These are phyloP conservation scores for Monoraphidium neglectum DNA, from an alignment of 139 green algal genomes.

Conservation along the genomic window DNA sequence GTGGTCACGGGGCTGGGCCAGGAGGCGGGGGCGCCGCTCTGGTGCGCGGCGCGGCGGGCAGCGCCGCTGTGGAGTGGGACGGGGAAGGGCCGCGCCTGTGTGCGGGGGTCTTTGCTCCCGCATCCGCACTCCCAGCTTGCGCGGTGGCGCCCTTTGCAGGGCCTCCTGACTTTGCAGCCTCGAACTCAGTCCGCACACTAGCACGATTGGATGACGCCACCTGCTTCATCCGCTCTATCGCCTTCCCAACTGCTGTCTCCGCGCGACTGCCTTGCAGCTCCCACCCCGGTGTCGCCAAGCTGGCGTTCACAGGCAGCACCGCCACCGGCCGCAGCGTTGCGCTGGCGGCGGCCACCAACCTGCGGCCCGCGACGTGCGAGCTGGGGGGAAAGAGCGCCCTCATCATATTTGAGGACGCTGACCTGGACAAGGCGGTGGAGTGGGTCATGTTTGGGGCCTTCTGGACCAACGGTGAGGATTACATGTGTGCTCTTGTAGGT, in stretches of 20 bases:
- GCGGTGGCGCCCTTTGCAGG: too few relatives aligned
- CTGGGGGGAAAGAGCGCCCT: conserved; percentile 86
- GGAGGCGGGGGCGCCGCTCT: conserved; percentile 63
- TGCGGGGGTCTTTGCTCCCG: too few relatives aligned
- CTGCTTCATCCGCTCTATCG: too few relatives aligned
- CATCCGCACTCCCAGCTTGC: too few relatives aligned
- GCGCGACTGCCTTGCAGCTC: conserved; percentile 47
- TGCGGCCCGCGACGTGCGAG: conserved; percentile 74
- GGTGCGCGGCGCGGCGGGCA: conserved; percentile 14
- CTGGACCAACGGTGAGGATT: conserved; percentile 69
- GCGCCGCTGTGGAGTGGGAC: too few relatives aligned
- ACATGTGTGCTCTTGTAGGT: too few relatives aligned
- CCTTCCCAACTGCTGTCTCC: too few relatives aligned
- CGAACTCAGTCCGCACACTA: too few relatives aligned
- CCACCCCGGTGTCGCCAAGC: conserved; percentile 77
- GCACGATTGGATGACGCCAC: too few relatives aligned
- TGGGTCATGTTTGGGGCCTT: conserved; percentile 90
- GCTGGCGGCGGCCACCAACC: conserved; percentile 66
- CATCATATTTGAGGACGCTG: conserved; percentile 91
- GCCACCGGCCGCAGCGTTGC: conserved; percentile 69
- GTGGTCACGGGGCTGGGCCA: conserved; percentile 67
- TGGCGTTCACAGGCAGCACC: conserved; percentile 86
- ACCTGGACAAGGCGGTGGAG: conserved; percentile 89
- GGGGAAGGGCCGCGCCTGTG: too few relatives aligned
- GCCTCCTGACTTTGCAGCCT: too few relatives aligned